These are phyloP conservation scores for Agrocybe praecox DNA, from an alignment of 768 basidiomycete species.

Conservation along the genomic window DNA sequence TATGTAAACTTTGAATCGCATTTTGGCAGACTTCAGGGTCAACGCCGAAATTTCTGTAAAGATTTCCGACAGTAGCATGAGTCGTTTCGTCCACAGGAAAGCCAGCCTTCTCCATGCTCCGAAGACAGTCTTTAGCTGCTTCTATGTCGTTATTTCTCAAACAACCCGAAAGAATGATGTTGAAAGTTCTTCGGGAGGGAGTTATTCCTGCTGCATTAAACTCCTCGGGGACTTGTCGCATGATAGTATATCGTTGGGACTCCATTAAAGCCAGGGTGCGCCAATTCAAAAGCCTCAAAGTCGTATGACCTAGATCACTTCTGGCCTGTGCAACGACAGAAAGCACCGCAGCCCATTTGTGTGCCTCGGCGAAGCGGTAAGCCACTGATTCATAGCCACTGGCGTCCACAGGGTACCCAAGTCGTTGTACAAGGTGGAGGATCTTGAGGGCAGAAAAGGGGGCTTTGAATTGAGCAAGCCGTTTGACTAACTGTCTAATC, in stretches of 20 bases:
- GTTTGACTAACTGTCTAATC: conserved; percentile 33
- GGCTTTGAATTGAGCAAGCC: conserved; percentile 29
- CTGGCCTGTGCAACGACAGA: conserved; percentile 49
- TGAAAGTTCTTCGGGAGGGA: conserved; percentile 67
- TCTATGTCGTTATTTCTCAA: conserved; percentile 68
- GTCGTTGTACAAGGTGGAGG: conserved; percentile 47
- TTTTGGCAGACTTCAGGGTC: conserved; percentile 55
- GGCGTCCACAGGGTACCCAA: conserved; percentile 52
- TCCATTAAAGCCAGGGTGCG: conserved; percentile 63
- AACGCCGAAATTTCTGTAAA: conserved; percentile 62
- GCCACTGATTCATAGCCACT: conserved; percentile 62
- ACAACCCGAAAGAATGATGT: conserved; percentile 66
- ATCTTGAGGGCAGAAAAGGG: conserved; percentile 46
- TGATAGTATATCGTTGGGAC: conserved; percentile 43
- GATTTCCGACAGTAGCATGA: conserved; percentile 57
- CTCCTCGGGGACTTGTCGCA: conserved; percentile 50
- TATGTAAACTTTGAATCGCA: conserved; percentile 48
- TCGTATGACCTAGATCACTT: conserved; percentile 49
- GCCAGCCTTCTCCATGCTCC: conserved; percentile 58
- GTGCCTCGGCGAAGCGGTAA: conserved; percentile 45
- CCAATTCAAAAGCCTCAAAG: conserved; percentile 70
- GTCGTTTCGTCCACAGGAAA: conserved; percentile 57
- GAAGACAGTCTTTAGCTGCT: conserved; percentile 55
- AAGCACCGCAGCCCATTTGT: conserved; percentile 54
- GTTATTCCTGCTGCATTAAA: conserved; percentile 46